Percentiles rank a stretch among this genome's conserved stretches.
Evolutionary conservation across 495 filamentous ascomycete species (phyloP).

Genomic region (Sordaria brevicollis): DNA sequence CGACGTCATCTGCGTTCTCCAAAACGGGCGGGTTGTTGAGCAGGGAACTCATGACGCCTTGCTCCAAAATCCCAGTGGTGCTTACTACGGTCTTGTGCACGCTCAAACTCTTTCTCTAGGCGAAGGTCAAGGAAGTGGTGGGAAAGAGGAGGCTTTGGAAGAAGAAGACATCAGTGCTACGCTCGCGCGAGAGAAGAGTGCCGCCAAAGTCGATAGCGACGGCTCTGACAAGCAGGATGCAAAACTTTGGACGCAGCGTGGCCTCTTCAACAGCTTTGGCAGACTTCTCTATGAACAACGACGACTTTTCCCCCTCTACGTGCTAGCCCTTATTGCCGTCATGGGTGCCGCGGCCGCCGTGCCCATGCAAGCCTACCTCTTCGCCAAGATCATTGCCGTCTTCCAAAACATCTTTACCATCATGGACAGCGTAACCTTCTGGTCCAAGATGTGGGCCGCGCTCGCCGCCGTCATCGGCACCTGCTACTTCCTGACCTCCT

Average conservation of each 20-base stretch:
- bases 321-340: slow-evolving; percentile 24
- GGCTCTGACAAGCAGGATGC: slow-evolving; percentile 6
- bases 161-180: slow-evolving; percentile 31
- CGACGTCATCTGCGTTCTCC: slow-evolving; percentile 61
- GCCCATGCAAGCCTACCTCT: slow-evolving; percentile 36
- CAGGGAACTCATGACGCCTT: slow-evolving; percentile 58
- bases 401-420: slow-evolving; percentile 19
- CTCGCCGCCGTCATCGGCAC: slow-evolving; percentile 30
- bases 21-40: slow-evolving; percentile 50
- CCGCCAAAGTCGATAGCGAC: slow-evolving; percentile 22
- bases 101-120: slow-evolving; percentile 39
- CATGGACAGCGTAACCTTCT: slow-evolving; percentile 27
- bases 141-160: slow-evolving; percentile 15
- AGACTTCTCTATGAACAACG: slow-evolving; percentile 36
- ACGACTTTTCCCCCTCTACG: slow-evolving; percentile 26
- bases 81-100: slow-evolving; percentile 41
- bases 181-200: slow-evolving; percentile 38
- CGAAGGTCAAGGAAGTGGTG: slow-evolving; percentile 11
- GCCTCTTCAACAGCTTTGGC: slow-evolving; percentile 35
- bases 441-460: slow-evolving; percentile 39
- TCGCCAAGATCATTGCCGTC: slow-evolving; percentile 31
- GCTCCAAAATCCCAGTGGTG: slow-evolving; percentile 41
- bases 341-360: slow-evolving; percentile 28
- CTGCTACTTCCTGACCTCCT: slow-evolving; percentile 28
- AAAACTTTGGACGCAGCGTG: slow-evolving; percentile 21